These are phyloP conservation scores for Fusarium sterilihyphosum DNA, from an alignment of 2,329 filamentous ascomycete genomes.

Conservation along the genomic window DNA sequence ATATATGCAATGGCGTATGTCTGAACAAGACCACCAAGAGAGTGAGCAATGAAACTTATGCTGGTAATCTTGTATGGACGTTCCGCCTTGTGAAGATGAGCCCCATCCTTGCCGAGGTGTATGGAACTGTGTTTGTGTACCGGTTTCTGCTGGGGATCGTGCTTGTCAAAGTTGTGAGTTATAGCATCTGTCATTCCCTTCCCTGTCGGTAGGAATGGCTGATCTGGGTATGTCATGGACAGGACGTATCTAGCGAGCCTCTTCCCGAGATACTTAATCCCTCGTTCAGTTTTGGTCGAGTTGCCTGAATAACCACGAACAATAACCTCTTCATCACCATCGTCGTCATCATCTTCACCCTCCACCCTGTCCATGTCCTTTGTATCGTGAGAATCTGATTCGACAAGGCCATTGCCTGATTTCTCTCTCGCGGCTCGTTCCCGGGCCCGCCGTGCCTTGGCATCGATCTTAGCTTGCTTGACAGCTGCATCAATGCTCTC, in stretches of 20 bases:
- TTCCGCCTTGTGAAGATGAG: constrained; percentile 57
- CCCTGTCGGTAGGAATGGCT: constrained; percentile 79
- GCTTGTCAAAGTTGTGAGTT: constrained; percentile 53
- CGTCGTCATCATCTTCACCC: constrained; percentile 55
- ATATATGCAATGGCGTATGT: constrained; percentile 97
- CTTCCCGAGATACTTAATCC: constrained; percentile 97
- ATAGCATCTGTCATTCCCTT: constrained; percentile 60
- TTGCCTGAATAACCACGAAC: constrained; percentile 92
- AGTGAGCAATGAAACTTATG: constrained; percentile 95
- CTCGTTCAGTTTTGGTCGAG: constrained; percentile 88
- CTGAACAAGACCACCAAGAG: constrained; percentile 87
- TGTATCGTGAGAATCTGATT: constrained; percentile 27
- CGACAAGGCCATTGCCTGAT: constrained; percentile 1
- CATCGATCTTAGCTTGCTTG: constrained; percentile 76
- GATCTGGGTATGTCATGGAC: constrained; percentile 90
- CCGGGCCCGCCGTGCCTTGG: constrained; percentile 67
- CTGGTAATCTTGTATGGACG: constrained; percentile 86
- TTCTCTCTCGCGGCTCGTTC: constrained; percentile 52
- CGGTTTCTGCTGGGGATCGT: constrained; percentile 58
- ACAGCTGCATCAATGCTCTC: constrained; percentile 93
- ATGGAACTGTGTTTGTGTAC: constrained; percentile 71
- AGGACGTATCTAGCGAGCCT: constrained; percentile 91
- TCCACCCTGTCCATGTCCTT: constrained; percentile 47
- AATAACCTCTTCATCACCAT: constrained; percentile 85
- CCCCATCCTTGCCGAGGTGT: constrained; percentile 63